Evolutionary conservation across 805 yeast genomes (phyloP), one percentile per base, ranked within the genome.

Genomic region (Metschnikowia vanudenii): DNA sequence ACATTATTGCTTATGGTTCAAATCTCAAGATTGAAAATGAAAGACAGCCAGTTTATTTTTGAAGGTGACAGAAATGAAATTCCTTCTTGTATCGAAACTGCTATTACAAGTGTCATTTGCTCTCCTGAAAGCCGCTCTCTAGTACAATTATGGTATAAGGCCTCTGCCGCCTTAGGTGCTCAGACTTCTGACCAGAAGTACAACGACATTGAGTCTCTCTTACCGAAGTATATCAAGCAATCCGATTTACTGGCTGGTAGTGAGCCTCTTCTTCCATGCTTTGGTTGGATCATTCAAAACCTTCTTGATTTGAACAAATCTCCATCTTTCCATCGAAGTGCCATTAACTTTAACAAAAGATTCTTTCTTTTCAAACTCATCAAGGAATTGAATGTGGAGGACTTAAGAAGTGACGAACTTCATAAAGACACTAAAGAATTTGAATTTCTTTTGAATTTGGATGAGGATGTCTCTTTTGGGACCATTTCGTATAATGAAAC

Each of bases 201-300:
- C 53, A 71, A 69, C 37, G 64, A 62, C 45, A 42, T 72, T 19
- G 50, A 58, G 38, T 54, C 53, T 41, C 56, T 73, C 22, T 56
- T 73, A 38, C 77, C 76, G 0, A 45, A 44, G 2, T 46, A 54
- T 13, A 43, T 73, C 14, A 54, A 54, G 3, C 44, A 53, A 4
- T 40, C 54, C 1, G 74, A 68, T 39, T 60, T 71, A 38, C 58
- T 55, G 33, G 60, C 64, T 24, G 64, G 64, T 51, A 51, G 63
- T 47, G 73, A 74, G 44, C 75, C 82, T 0, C 67, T 88, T 41
- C 79, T 89, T 5, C 94, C 96, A 2, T 91, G 97, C 59, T 80
- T 89, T 49, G 97, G 97, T 10, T 92, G 98, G 98, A 73, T 89
- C 41, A 71, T 85, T 19, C 92, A 86, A 56, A 81, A 95, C 50